phyloP scores from a whole-genome alignment of 2,329 filamentous ascomycete species.

The Alternaria solani region DNA sequence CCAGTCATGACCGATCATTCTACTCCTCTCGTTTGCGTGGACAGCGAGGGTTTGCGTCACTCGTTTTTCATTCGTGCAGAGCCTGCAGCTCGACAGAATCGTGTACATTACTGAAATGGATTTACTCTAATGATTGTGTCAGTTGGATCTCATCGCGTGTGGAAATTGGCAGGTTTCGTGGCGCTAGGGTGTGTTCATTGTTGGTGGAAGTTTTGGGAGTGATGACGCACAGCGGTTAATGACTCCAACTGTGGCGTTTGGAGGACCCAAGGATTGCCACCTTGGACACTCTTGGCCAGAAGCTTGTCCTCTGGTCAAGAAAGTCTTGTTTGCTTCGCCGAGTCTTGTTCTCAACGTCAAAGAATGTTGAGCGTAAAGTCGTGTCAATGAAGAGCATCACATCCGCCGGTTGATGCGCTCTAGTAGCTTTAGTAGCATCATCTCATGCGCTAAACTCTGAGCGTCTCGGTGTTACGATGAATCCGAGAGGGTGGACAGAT shows the following conservation, averaged over 20 bases:
- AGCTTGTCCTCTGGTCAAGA: constrained; percentile 13
- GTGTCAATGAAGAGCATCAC: not conserved
- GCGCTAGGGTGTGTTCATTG: not conserved
- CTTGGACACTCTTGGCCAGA: constrained; percentile 6
- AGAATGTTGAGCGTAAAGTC: not conserved
- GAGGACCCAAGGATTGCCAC: not conserved
- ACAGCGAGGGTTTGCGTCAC: no score
- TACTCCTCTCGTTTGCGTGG: no score
- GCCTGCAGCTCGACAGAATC: no score
- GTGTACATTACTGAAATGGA: no score
- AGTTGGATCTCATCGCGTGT: not conserved
- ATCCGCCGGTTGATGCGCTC: not conserved
- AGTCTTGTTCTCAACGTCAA: constrained; percentile 5
- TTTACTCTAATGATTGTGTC: not conserved
- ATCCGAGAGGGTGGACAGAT: not conserved
- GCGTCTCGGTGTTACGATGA: not conserved
- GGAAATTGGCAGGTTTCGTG: not conserved
- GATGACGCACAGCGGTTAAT: constrained; percentile 12
- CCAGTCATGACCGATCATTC: not conserved
- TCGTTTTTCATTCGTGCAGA: no score
- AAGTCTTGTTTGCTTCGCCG: constrained; percentile 1
- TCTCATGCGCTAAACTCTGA: not conserved
- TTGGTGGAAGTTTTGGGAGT: constrained; percentile 1
- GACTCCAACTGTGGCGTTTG: constrained; percentile 1
- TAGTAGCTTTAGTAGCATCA: not conserved